A percentile compares a stretch with the other conserved stretches of the same genome.
Evolutionary conservation across 2,329 filamentous ascomycete genomes (phyloP).

Genomic region (Diaporthe sp.): DNA sequence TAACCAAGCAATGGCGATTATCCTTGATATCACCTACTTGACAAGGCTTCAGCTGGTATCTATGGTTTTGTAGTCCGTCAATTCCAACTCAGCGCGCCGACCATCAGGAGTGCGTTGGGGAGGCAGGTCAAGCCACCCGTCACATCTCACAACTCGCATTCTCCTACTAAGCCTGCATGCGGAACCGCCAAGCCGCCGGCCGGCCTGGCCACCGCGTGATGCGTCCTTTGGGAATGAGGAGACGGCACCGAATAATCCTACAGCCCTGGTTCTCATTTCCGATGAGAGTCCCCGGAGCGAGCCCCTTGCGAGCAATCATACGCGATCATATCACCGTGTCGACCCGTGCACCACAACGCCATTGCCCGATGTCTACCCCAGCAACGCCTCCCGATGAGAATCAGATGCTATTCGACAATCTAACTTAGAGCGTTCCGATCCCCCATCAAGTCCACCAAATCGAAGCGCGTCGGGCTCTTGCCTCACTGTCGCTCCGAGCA

Average conservation of each 20-base stretch:
- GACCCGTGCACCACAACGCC: constrained; percentile 33
- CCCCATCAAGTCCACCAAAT: constrained; percentile 34
- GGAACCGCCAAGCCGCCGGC: neutral
- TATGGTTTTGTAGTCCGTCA: neutral
- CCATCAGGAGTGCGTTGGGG: neutral
- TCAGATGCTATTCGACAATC: constrained; percentile 57
- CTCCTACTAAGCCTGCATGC: constrained; percentile 20
- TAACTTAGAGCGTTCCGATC: constrained; percentile 49
- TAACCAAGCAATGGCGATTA: neutral
- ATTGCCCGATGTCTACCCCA: constrained; percentile 39
- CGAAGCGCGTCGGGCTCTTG: constrained; percentile 33
- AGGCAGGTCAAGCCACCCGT: neutral
- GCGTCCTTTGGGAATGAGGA: neutral
- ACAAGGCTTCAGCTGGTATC: neutral
- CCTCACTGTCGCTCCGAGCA: constrained; percentile 35
- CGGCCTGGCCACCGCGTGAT: neutral
- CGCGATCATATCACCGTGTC: constrained; percentile 34
- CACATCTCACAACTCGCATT: constrained; percentile 15
- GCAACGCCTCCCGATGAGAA: constrained; percentile 47
- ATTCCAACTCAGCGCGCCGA: neutral
- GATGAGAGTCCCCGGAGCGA: constrained; percentile 4
- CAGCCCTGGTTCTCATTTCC: constrained; percentile 25
- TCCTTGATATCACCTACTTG: neutral
- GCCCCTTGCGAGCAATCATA: constrained; percentile 32
- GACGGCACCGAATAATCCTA: constrained; percentile 18